Evolutionary conservation across 2,329 filamentous ascomycete species (phyloP).

Genomic region (Clonostachys solani): DNA sequence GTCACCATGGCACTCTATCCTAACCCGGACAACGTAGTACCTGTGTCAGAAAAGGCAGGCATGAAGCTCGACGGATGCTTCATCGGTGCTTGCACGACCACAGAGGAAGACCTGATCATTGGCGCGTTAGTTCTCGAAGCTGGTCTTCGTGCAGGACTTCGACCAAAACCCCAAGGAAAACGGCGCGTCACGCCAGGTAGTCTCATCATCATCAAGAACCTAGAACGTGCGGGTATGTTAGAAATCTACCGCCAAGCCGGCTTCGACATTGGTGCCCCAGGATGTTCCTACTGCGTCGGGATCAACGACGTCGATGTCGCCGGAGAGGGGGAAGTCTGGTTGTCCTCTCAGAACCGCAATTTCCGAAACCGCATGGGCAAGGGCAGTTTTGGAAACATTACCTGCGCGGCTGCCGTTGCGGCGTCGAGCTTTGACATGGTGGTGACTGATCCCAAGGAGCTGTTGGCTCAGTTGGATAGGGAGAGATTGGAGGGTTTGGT

Average conservation of each 20-base stretch:
- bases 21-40: slow-evolving; percentile 34
- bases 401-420: slow-evolving; percentile 39
- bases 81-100: slow-evolving; percentile 38
- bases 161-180: slow-evolving; percentile 21
- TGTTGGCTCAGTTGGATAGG: neutral
- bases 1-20: slow-evolving; percentile 31
- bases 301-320: slow-evolving; percentile 33
- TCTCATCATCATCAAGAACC: slow-evolving; percentile 23
- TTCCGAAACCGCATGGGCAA: slow-evolving; percentile 36
- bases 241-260: slow-evolving; percentile 31
- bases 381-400: slow-evolving; percentile 30
- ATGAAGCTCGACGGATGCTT: slow-evolving; percentile 33
- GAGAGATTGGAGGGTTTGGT: neutral
- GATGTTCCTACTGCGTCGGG: slow-evolving; percentile 37
- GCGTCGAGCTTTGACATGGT: slow-evolving; percentile 39
- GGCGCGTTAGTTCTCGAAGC: slow-evolving; percentile 30
- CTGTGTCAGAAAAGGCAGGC: slow-evolving; percentile 20
- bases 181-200: slow-evolving; percentile 32
- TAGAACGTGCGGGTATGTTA: slow-evolving; percentile 21
- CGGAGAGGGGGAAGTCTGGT: slow-evolving; percentile 31
- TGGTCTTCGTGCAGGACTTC: slow-evolving; percentile 23
- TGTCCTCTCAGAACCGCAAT: slow-evolving; percentile 37
- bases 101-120: slow-evolving; percentile 35
- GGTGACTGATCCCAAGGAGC: slow-evolving; percentile 25
- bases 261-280: slow-evolving; percentile 31